Percentiles rank a stretch among this genome's conserved stretches.
phyloP scores from a whole-genome alignment of 2,329 filamentous ascomycete species.

The Phaeoacremonium minimum region DNA sequence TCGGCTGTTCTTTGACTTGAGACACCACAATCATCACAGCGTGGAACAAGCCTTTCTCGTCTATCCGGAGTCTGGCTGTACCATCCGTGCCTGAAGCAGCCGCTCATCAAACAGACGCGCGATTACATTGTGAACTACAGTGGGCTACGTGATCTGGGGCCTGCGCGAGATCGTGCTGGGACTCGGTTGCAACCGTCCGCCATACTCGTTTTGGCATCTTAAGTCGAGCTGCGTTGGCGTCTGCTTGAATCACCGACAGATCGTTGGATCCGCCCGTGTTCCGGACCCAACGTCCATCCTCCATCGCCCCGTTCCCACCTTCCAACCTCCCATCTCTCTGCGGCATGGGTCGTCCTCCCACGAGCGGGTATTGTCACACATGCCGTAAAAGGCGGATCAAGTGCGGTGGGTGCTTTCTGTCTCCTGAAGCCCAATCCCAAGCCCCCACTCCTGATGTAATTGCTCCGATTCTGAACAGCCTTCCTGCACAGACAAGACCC shows the following conservation, averaged over 20 bases:
- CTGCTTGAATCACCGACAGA: not conserved
- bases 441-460: not conserved
- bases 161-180: too few species aligned
- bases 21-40: too few species aligned
- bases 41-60: too few species aligned
- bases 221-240: too few species aligned
- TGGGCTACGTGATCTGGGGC: too few species aligned
- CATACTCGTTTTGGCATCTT: not conserved
- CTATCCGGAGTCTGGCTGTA: too few species aligned
- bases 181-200: too few species aligned
- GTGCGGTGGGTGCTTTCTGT: constrained; percentile 11
- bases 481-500: constrained; percentile 12
- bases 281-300: not conserved
- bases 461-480: not conserved
- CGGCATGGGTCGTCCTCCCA: constrained; percentile 19
- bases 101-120: too few species aligned
- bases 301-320: not conserved
- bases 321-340: not conserved
- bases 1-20: too few species aligned
- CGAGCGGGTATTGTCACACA: constrained; percentile 21
- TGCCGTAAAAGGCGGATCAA: constrained; percentile 20
- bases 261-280: not conserved
- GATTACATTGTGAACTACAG: too few species aligned
- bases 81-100: too few species aligned
- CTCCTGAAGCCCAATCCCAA: constrained; percentile 1